Evolutionary conservation across 2,329 filamentous ascomycete species (phyloP).

Genomic region (Escovopsis sp.): DNA sequence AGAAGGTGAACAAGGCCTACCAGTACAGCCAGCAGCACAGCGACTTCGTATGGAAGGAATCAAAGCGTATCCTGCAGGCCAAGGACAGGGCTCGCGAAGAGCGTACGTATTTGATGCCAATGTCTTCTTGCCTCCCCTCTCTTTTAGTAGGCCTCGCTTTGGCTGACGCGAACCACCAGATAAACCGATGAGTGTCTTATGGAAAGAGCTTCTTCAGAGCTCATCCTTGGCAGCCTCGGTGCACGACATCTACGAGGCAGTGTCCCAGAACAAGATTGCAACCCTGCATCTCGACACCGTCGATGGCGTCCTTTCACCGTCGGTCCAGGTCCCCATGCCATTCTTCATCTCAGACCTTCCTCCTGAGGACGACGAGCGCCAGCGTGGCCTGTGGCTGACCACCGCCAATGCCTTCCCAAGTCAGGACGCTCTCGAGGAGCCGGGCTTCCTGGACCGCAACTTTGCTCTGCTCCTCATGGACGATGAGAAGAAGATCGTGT

Average conservation of each 20-base stretch:
- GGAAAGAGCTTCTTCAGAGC: conserved; percentile 53
- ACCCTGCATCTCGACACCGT: conserved; percentile 60
- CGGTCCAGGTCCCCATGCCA: conserved; percentile 49
- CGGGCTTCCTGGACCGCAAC: conserved; percentile 63
- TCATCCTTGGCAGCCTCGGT: conserved; percentile 75
- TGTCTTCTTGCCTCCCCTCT: neutral
- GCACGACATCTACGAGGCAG: conserved; percentile 65
- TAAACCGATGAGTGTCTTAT: conserved; percentile 49
- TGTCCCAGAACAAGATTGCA: conserved; percentile 75
- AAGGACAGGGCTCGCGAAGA: conserved; percentile 72
- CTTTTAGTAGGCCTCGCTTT: neutral
- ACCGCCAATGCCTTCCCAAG: conserved; percentile 64
- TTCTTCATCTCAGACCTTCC: conserved; percentile 62
- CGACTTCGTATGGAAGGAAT: conserved; percentile 85
- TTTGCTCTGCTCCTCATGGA: conserved; percentile 76
- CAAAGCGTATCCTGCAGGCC: conserved; percentile 63
- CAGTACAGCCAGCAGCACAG: conserved; percentile 84
- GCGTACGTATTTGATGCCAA: conserved; percentile 23
- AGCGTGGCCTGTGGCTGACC: conserved; percentile 71
- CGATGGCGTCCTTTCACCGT: conserved; percentile 43
- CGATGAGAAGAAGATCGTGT: conserved; percentile 58
- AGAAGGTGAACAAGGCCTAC: conserved; percentile 82
- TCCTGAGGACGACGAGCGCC: conserved; percentile 49
- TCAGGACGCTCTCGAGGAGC: conserved; percentile 52
- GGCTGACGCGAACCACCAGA: conserved; percentile 16